Conservation (phyloP, 352 stramenopile genomes). For the Ophiocytium majus region DNA sequence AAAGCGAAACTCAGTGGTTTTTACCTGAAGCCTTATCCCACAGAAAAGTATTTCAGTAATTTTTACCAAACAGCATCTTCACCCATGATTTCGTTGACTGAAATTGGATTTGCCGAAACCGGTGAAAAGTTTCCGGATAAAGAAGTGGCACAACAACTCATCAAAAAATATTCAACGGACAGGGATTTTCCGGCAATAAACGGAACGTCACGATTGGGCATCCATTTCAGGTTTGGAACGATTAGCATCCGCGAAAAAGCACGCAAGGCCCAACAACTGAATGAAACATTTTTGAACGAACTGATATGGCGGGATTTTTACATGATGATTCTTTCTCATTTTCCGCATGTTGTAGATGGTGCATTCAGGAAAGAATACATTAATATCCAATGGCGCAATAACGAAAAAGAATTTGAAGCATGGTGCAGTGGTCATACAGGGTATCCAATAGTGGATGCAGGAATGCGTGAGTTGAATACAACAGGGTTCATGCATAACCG, state of each 20-base stretch:
- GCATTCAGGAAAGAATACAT: not conserved
- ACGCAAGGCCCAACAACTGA: not conserved
- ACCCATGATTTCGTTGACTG: not conserved
- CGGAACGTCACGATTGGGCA: not conserved
- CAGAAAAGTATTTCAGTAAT: not conserved
- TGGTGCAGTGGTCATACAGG: not conserved
- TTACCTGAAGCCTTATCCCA: not conserved
- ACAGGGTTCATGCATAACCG: conserved; percentile 10
- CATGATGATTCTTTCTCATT: conserved; percentile 8
- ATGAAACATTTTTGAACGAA: not conserved
- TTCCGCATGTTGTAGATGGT: not conserved
- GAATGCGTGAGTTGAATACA: conserved; percentile 1
- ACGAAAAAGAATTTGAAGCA: not conserved
- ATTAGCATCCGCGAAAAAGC: not conserved
- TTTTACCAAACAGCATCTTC: not conserved
- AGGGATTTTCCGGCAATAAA: not conserved
- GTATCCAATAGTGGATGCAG: not conserved
- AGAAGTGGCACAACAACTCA: no score
- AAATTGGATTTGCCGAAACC: not conserved
- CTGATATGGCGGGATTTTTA: conserved; percentile 12
- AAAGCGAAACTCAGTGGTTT: not conserved
- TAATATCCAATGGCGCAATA: not conserved
- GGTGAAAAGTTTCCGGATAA: not conserved
- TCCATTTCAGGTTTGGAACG: not conserved
- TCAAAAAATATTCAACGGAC: not conserved